Evolutionary conservation across 2,329 filamentous ascomycete species (phyloP).

Genomic region (Boeremia exigua): DNA sequence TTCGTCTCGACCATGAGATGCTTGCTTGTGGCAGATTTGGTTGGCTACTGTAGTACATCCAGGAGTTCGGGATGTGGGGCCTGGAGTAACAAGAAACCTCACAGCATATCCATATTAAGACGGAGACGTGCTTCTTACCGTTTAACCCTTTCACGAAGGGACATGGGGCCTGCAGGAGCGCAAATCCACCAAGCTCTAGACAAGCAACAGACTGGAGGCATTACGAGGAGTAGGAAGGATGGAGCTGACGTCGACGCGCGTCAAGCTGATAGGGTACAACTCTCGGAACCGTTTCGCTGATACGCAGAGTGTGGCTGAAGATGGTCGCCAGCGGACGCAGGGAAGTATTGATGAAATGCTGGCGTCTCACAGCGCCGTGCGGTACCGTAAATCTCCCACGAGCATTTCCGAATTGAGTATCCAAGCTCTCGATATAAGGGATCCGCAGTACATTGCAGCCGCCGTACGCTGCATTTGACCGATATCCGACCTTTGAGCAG

Average conservation of each 20-base stretch:
- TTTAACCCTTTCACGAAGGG: neutral
- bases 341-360: slow-evolving; percentile 28
- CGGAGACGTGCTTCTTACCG: slow-evolving; percentile 1
- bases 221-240: neutral
- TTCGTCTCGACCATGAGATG: slow-evolving; percentile 4
- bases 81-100: neutral
- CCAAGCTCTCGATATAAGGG: neutral
- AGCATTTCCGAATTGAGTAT: neutral
- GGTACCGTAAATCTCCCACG: slow-evolving; percentile 17
- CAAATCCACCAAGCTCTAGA: neutral
- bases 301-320: slow-evolving; percentile 4
- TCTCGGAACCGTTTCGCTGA: neutral
- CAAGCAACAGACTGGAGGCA: neutral
- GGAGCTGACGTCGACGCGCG: slow-evolving; percentile 11
- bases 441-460: neutral
- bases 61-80: slow-evolving; percentile 9
- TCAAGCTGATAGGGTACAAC: slow-evolving; percentile 2
- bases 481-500: slow-evolving; percentile 7
- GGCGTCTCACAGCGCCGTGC: slow-evolving; percentile 21
- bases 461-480: slow-evolving; percentile 3
- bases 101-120: neutral
- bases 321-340: slow-evolving; percentile 15
- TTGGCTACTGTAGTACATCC: neutral
- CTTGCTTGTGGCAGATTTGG: slow-evolving; percentile 2
- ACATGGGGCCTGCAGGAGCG: neutral